Base-by-base conservation (phyloP, 2,329 filamentous ascomycete species). In the Colletotrichum orchidophilum region DNA sequence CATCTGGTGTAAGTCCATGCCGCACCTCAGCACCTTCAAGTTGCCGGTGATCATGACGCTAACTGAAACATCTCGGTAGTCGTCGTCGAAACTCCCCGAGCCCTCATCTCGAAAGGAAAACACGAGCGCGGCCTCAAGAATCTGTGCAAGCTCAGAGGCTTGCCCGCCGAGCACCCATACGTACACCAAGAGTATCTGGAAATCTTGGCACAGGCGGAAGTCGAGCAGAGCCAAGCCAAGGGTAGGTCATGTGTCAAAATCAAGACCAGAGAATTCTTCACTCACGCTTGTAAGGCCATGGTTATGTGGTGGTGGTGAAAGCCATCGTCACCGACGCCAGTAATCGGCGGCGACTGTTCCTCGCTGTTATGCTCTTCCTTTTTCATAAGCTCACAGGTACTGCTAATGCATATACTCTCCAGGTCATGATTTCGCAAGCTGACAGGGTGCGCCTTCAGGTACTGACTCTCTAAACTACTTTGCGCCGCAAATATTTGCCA, bases 371-470 rank as follows among this genome's bases (percentile, higher is more conserved):
- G 74, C 71, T 82, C 12, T 82, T 82, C 64, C 52, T 84, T 1
- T 83, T 83, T 66, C 81, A 83, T 73, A 83, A 84, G 42, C 79
- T 83, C 27, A 83, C 81, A 2, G 81, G 82, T 1, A 83, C 80
- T 1, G 83, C 74, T 83, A 83, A 70, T 83, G 80, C 46, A 79
- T 81, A 0, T 27, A 5, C 3, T 8, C 21, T 7, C n/a, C 3
- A n/a, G 5, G 4, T 81, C 81, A 63, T 52, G 82, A 1, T 83
- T 82, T 70, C 81, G 83, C 73, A 83, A 83, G 39, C 79, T 83
- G 33, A 83, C 81, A 2, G 81, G 81, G 18, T 4, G 39, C 18
- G 18, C 18, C 18, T 46, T 11, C 21, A 46, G 39, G 39, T 0
- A 83, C 81, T 3, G 80, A 83, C 71, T 77, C 77, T 8, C 65